phyloP scores from a whole-genome alignment of 768 basidiomycete species.

The Amanita molliuscula region DNA sequence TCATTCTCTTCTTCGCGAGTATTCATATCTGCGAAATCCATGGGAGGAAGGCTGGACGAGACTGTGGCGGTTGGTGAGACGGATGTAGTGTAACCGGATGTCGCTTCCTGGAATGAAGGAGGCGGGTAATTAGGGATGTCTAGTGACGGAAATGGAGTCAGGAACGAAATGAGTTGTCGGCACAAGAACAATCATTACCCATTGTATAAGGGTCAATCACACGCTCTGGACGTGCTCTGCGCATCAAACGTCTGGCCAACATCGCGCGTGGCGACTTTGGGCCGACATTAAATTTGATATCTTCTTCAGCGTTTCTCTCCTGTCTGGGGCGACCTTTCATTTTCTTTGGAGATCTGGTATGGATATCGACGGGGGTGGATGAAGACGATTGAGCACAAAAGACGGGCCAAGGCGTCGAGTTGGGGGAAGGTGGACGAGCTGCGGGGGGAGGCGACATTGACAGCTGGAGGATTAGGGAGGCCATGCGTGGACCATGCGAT shows the following conservation, averaged over 20 bases:
- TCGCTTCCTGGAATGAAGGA: constrained; percentile 67
- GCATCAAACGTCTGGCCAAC: constrained; percentile 14
- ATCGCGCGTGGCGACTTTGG: constrained; percentile 19
- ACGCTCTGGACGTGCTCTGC: constrained; percentile 16
- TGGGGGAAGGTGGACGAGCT: constrained; percentile 47
- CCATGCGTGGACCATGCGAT: constrained; percentile 31
- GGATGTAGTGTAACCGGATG: constrained; percentile 32
- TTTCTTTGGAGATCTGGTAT: constrained; percentile 28
- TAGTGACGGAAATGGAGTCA: constrained; percentile 12
- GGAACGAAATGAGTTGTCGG: not conserved
- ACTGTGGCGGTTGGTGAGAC: constrained; percentile 30
- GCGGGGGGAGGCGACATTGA: constrained; percentile 40
- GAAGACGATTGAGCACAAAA: constrained; percentile 29
- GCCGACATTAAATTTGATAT: constrained; percentile 32
- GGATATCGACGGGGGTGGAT: not conserved
- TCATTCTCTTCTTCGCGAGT: not conserved
- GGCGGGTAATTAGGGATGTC: constrained; percentile 59
- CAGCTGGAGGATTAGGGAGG: constrained; percentile 19
- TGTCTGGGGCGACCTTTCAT: constrained; percentile 20
- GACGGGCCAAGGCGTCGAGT: constrained; percentile 34
- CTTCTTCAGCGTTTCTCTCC: constrained; percentile 38
- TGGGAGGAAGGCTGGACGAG: not conserved
- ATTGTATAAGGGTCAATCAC: constrained; percentile 17
- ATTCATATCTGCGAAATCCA: not conserved
- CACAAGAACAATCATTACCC: constrained; percentile 9